Base-by-base conservation (phyloP, 306 rosid genomes). In the Fragaria ananassa region DNA sequence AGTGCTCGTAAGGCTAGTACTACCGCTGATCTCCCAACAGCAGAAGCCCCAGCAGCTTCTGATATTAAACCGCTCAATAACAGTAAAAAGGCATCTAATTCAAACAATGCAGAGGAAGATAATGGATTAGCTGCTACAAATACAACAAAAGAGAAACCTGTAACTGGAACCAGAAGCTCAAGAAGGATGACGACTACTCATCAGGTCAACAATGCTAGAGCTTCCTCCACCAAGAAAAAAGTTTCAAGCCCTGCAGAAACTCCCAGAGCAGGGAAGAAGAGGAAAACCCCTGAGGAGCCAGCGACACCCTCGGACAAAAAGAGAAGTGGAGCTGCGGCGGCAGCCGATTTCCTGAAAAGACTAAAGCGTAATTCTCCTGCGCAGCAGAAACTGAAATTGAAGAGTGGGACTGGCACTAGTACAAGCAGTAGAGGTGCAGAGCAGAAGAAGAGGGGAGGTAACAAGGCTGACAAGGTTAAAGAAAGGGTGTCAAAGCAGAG, bases 291-390 rank as follows among this genome's bases (percentile, higher is more conserved):
- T 4, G 42, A 15, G 47, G 42, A 15, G 47, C 93, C 86, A 17
- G 81, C 81, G 3, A 18, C 65, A 25, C 56, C 83, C 0, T 23
- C 68, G 41, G 94, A 89, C 76, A 90, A 90, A 74, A 93, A 89
- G 83, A 82, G 87, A 42, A 89, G 86, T 3, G 97, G 92, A 0
- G 97, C 93, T 0, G 93, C 89, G 79, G 97, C 93, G 0, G 97
- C 96, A 0, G 93, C 93, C 0, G 92, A 90, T 82, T 93, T 93
- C 87, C 85, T 93, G 84, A 93, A 88, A 78, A 86, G 97, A 81
- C 90, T 93, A n/a, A 93, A 89, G 85, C 84, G 87, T 57, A 85
- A 82, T 39, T 82, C 86, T 19, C 81, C 87, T 1, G 79, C 70
- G 14, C 93, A 87, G 74, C 58, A 19, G 58, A 74, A 68, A 29